These are phyloP conservation scores for Oenanthe sinensis DNA, from an alignment of 129 eudicot genomes.

Conservation along the genomic window DNA sequence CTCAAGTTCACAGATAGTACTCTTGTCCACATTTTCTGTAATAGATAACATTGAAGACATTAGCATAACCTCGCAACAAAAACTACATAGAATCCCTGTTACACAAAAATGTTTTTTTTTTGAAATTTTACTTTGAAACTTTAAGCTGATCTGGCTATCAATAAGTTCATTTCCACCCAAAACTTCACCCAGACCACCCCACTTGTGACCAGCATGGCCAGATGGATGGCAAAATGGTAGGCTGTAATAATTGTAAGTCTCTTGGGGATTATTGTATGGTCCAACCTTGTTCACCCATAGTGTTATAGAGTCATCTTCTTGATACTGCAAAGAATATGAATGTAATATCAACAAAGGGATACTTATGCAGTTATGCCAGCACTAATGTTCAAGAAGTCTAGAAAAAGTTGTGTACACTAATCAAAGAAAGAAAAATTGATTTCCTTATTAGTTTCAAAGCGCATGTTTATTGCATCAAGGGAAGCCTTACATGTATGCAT, in stretches of 20 bases:
- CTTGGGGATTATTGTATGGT: conserved; percentile 90
- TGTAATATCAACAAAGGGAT: neutral
- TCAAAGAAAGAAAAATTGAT: neutral
- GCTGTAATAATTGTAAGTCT: conserved; percentile 82
- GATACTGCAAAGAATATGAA: conserved; percentile 37
- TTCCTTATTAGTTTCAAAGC: neutral
- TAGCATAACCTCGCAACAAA: conserved; percentile 11
- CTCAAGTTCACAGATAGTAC: conserved; percentile 61
- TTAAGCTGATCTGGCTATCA: conserved; percentile 78
- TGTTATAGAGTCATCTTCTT: conserved; percentile 50
- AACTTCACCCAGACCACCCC: conserved; percentile 98
- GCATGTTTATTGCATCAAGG: no score
- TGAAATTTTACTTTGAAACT: conserved; percentile 44
- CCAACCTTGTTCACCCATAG: conserved; percentile 96
- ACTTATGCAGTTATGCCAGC: neutral
- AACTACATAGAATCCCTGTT: neutral
- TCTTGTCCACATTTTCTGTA: conserved; percentile 72
- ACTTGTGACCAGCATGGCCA: conserved; percentile 69
- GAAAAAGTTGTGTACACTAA: neutral
- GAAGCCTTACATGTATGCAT: neutral
- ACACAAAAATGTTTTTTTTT: neutral
- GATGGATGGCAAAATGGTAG: conserved; percentile 74
- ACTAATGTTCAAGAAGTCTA: neutral
- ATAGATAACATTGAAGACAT: conserved; percentile 13
- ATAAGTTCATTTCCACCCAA: conserved; percentile 94